Evolutionary conservation across 495 filamentous ascomycete species (phyloP).

Genomic region (Neohortaea acidophila): DNA sequence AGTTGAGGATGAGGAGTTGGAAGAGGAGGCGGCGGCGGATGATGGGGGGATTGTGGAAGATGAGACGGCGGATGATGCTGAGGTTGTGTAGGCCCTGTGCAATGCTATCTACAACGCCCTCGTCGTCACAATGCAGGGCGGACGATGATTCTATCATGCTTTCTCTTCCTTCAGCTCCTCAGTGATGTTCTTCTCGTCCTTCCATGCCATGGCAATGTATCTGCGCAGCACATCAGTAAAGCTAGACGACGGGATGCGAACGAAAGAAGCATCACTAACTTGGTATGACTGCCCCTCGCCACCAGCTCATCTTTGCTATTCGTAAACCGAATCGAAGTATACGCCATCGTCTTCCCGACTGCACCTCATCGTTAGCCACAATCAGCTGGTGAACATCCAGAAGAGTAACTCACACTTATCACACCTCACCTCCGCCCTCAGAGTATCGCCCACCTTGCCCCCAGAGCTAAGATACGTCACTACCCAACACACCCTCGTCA

Average conservation of each 20-base stretch:
- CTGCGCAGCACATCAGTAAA: conserved; percentile 9
- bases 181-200: conserved; percentile 28
- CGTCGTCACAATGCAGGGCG: not conserved
- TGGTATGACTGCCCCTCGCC: conserved; percentile 88
- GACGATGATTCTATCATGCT: no score
- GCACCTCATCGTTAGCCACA: no score
- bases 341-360: conserved; percentile 92
- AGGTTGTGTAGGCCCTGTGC: not conserved
- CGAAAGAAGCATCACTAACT: conserved; percentile 38
- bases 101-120: not conserved
- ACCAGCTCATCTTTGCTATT: conserved; percentile 64
- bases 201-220: conserved; percentile 28
- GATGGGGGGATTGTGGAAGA: not conserved
- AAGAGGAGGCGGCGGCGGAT: not conserved
- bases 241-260: not conserved
- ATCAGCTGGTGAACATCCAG: not conserved
- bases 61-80: conserved; percentile 2
- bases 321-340: conserved; percentile 63
- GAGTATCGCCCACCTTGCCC: conserved; percentile 63
- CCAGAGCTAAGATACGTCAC: conserved; percentile 85
- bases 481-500: conserved; percentile 22
- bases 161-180: conserved; percentile 21
- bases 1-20: conserved; percentile 12
- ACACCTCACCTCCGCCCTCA: conserved; percentile 60
- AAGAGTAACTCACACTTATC: conserved; percentile 53